phyloP scores from a whole-genome alignment of 1,139 yeast genomes.

The Yamadazyma sp. region DNA sequence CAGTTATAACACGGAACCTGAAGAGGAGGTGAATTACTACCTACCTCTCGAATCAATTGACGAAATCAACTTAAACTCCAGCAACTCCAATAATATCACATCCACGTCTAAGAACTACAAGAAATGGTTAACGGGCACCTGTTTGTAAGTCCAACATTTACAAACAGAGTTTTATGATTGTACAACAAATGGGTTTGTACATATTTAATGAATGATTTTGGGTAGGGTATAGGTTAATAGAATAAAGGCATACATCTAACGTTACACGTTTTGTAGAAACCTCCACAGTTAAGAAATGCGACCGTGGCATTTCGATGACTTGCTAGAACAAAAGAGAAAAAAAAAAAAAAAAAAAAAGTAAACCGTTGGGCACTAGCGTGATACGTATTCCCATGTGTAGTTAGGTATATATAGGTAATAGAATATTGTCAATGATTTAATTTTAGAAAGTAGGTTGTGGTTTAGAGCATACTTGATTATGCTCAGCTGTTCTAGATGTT shows the following conservation, averaged over 20 bases:
- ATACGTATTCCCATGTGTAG: background rate
- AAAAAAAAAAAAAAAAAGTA: background rate
- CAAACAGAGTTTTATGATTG: too few relatives aligned
- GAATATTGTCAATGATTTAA: too few relatives aligned
- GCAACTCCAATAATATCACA: slow-evolving; percentile 9
- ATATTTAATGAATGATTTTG: too few relatives aligned
- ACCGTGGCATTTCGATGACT: slow-evolving; percentile 1
- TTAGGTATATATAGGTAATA: too few relatives aligned
- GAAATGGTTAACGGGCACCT: slow-evolving; percentile 39
- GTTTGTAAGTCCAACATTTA: slow-evolving; percentile 10
- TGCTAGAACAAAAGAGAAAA: background rate
- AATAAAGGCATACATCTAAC: background rate
- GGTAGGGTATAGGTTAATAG: slow-evolving; percentile 5
- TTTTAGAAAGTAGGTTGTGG: too few relatives aligned
- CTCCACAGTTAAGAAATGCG: slow-evolving; percentile 1
- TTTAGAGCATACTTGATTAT: too few relatives aligned
- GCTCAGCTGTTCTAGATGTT: too few relatives aligned
- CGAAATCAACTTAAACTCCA: slow-evolving; percentile 14
- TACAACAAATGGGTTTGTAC: too few relatives aligned
- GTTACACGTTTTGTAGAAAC: background rate
- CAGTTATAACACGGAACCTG: slow-evolving; percentile 1
- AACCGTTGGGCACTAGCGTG: background rate
- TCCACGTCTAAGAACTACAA: slow-evolving; percentile 42
- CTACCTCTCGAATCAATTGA: slow-evolving; percentile 14
- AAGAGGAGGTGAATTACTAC: slow-evolving; percentile 5